These are phyloP conservation scores for Plectosphaerella cucumerina DNA, from an alignment of 2,329 filamentous ascomycete genomes.

Conservation along the genomic window DNA sequence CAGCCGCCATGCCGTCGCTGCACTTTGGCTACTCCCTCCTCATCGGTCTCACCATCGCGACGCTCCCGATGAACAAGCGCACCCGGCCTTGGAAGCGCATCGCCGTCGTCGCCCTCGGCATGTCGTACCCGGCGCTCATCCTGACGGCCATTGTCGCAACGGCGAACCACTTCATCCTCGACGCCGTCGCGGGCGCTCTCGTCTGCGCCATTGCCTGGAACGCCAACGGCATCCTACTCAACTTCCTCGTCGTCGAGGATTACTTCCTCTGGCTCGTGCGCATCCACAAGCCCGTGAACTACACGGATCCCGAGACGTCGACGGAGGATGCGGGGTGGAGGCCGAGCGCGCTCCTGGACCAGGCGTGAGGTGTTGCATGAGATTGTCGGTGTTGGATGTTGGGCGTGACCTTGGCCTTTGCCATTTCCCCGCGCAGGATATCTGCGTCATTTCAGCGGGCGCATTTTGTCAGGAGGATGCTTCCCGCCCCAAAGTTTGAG, in stretches of 20 bases:
- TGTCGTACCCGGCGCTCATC: conserved; percentile 62
- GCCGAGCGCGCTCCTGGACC: conserved; percentile 12
- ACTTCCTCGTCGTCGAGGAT: conserved; percentile 62
- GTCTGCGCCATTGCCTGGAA: conserved; percentile 64
- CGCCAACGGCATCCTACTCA: conserved; percentile 50
- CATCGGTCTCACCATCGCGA: conserved; percentile 65
- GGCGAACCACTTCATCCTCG: conserved; percentile 69
- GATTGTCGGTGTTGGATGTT: too few relatives aligned
- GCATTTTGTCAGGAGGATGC: too few relatives aligned
- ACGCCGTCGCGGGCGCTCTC: conserved; percentile 63
- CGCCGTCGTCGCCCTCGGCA: conserved; percentile 41
- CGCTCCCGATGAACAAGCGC: conserved; percentile 57
- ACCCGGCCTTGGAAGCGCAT: conserved; percentile 48
- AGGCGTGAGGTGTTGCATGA: conserved; percentile 8
- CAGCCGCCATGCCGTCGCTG: conserved; percentile 69
- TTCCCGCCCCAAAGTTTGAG: too few relatives aligned
- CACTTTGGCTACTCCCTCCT: conserved; percentile 74
- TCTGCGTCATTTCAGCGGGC: too few relatives aligned
- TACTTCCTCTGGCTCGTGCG: conserved; percentile 60
- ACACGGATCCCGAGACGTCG: conserved; percentile 27
- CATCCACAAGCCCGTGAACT: conserved; percentile 59
- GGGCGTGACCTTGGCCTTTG: too few relatives aligned
- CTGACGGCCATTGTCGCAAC: conserved; percentile 66
- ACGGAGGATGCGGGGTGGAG: conserved; percentile 28
- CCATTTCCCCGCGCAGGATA: too few relatives aligned